Evolutionary conservation across 1,284 basidiomycete genomes (phyloP), one percentile per base, ranked within the genome.

Genomic region (Irpex lacteus): DNA sequence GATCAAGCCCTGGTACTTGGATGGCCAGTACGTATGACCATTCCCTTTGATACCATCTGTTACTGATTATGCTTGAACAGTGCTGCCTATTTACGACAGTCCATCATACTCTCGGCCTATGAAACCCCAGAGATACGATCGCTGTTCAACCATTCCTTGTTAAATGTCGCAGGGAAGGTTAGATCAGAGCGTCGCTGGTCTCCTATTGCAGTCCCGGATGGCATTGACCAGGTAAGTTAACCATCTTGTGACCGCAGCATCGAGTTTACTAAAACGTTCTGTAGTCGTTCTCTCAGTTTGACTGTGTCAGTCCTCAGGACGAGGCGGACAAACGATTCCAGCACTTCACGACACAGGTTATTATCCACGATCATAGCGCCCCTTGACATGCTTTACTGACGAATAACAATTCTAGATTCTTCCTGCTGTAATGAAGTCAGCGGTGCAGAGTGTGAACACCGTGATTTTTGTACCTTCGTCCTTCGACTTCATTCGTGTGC

Each of bases 1-100:
- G 18, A 93, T 98, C 71, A 98, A 98, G 79, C 93, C 95, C 2
- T 99, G 96, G 95, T 98, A 97, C 76, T 85, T 99, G 8, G 97
- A 99, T 72, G 91, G 90, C 72, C 85, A 94, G 89, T 96, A 78
- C 74, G 92, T 40, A 60, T 13, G 60, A 37, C 8, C 8, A 11
- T 36, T 13, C 15, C 47, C 32, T 19, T 55, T 21, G 57, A 36
- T 52, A 26, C 8, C 52, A 18, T n/a, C 18, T 11, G 19, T 57
- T 37, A 34, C 18, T 53, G 15, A 50, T n/a, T 2, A 21, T 7
- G 34, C 9, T 26, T 32, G 32, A 61, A 4, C 65, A 95, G 93
- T 72, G 88, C 95, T 2, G 77, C 83, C 58, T 91, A 91, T 73
- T 81, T 98, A 3, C 90, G 97, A 4, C 97, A 99, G 77, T 91